Evolutionary conservation across 106 monocot genomes (phyloP).

Genomic region (Chionographis japonica): DNA sequence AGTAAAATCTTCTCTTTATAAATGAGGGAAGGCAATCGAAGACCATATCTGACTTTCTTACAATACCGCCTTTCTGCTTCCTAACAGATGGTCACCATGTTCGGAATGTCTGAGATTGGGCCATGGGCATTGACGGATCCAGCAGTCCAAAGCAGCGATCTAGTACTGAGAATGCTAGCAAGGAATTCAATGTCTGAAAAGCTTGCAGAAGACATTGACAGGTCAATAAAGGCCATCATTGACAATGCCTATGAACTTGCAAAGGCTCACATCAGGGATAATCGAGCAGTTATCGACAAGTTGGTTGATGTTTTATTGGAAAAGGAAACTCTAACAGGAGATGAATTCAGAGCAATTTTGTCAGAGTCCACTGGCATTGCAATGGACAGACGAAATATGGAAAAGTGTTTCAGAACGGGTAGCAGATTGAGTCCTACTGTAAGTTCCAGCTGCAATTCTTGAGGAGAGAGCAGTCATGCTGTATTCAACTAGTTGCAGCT

Average conservation of each 20-base stretch:
- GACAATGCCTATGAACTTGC: slow-evolving; percentile 38
- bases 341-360: slow-evolving; percentile 42
- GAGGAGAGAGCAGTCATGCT: not conserved
- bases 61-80: not conserved
- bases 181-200: slow-evolving; percentile 51
- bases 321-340: slow-evolving; percentile 43
- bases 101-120: slow-evolving; percentile 70
- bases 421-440: slow-evolving; percentile 20
- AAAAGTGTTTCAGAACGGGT: slow-evolving; percentile 15
- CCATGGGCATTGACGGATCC: slow-evolving; percentile 60
- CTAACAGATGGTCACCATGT: slow-evolving; percentile 57
- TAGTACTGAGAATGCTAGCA: slow-evolving; percentile 44
- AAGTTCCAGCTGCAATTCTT: too few species aligned
- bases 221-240: slow-evolving; percentile 32
- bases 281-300: slow-evolving; percentile 35
- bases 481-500: too few species aligned
- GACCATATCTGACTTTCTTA: not conserved
- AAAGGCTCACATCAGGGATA: slow-evolving; percentile 36
- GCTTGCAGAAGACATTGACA: slow-evolving; percentile 50
- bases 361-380: slow-evolving; percentile 19
- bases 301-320: slow-evolving; percentile 33
- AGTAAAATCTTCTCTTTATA: too few species aligned
- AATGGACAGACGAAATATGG: not conserved
- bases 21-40: not conserved
- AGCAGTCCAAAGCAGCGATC: slow-evolving; percentile 28